These are phyloP conservation scores for Chalciporus sphaerocephalus DNA, from an alignment of 768 basidiomycete genomes.

Conservation along the genomic window DNA sequence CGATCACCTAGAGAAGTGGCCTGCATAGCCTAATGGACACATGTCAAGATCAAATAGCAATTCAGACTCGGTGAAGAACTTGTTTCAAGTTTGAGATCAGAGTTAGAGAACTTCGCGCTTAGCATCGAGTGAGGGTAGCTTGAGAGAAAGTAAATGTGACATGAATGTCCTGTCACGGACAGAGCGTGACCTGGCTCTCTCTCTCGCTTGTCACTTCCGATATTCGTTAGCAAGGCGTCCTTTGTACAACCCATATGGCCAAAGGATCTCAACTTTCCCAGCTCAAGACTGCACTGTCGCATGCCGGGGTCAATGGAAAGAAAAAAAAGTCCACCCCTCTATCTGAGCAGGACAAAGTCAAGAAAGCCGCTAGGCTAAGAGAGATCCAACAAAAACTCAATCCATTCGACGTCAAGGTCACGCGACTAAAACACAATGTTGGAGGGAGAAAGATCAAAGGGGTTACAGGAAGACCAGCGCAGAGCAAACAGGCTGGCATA, in stretches of 20 bases:
- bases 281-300: constrained; percentile 78
- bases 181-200: constrained; percentile 1
- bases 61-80: no score
- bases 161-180: neutral
- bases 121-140: neutral
- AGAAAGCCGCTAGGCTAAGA: constrained; percentile 71
- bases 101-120: no score
- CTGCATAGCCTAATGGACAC: no score
- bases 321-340: constrained; percentile 59
- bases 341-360: constrained; percentile 77
- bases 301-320: constrained; percentile 72
- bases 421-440: constrained; percentile 88
- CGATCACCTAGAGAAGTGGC: no score
- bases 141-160: no score
- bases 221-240: no score
- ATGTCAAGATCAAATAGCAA: no score
- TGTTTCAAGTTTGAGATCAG: no score
- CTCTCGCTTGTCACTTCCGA: neutral
- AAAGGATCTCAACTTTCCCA: constrained; percentile 89
- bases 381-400: constrained; percentile 85
- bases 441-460: constrained; percentile 87
- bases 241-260: constrained; percentile 42
- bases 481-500: constrained; percentile 85
- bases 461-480: constrained; percentile 73
- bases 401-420: constrained; percentile 92